Evolutionary conservation across 306 rosid species (phyloP).

Genomic region (Vigna hirtella): DNA sequence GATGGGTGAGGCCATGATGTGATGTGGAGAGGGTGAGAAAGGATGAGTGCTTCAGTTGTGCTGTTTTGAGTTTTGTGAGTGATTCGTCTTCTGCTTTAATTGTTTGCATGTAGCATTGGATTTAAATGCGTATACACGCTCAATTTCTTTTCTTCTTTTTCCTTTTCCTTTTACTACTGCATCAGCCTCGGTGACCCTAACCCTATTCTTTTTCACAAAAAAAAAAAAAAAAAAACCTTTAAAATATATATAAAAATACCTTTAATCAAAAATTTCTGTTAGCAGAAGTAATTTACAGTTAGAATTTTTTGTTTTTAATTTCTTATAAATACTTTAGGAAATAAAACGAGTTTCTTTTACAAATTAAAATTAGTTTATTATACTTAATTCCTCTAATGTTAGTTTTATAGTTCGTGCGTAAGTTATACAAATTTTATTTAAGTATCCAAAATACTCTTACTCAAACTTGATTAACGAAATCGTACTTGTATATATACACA

Average conservation of each 20-base stretch:
- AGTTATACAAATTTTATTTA: too few species aligned
- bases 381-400: too few species aligned
- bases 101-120: conserved; percentile 3
- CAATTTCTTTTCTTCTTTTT: background rate
- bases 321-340: too few species aligned
- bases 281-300: background rate
- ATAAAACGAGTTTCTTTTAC: too few species aligned
- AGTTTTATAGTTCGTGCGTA: too few species aligned
- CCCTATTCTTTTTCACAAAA: background rate
- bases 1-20: conserved; percentile 15
- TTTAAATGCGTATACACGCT: background rate
- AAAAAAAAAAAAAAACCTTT: too few species aligned
- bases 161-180: background rate
- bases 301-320: too few species aligned
- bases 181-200: background rate
- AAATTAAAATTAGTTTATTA: too few species aligned
- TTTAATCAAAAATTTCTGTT: background rate
- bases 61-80: conserved; percentile 13
- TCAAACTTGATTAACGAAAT: too few species aligned
- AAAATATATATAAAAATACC: too few species aligned
- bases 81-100: background rate
- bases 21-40: background rate
- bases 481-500: too few species aligned
- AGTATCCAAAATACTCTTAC: too few species aligned
- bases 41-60: conserved; percentile 11